These are phyloP conservation scores for Rhododendron molle DNA, from an alignment of 148 eudicot genomes.

Conservation along the genomic window DNA sequence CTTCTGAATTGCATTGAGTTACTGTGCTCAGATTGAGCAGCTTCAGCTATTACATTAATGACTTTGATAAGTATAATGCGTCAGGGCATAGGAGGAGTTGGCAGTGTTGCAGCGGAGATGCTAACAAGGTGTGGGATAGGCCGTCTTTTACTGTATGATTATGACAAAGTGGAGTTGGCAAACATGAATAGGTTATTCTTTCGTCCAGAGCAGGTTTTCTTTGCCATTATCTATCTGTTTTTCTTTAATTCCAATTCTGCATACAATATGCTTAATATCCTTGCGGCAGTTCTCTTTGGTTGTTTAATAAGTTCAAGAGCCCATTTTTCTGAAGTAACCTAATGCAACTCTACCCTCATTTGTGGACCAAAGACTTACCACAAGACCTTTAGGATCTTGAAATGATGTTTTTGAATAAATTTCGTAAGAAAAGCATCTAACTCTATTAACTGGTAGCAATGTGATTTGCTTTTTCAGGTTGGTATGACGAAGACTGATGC, in stretches of 20 bases:
- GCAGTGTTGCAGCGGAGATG: slow-evolving; percentile 99
- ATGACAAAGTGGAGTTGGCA: slow-evolving; percentile 97
- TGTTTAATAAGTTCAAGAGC: background rate
- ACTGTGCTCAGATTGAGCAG: background rate
- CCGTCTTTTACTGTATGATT: slow-evolving; percentile 92
- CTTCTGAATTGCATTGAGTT: background rate
- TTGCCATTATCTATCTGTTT: background rate
- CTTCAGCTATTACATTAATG: background rate
- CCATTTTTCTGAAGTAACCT: slow-evolving; percentile 4
- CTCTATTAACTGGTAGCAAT: background rate
- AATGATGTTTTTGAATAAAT: background rate
- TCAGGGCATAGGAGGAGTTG: slow-evolving; percentile 98
- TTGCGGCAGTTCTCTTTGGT: background rate
- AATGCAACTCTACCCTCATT: background rate
- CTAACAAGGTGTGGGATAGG: slow-evolving; percentile 98
- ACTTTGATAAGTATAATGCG: background rate
- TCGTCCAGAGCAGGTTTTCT: slow-evolving; percentile 90
- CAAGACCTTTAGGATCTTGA: background rate
- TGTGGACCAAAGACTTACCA: background rate
- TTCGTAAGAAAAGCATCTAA: background rate
- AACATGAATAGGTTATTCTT: slow-evolving; percentile 98
- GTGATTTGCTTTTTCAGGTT: slow-evolving; percentile 33
- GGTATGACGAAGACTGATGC: slow-evolving; percentile 99
- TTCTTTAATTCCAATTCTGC: background rate
- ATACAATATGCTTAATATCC: background rate